phyloP scores from a whole-genome alignment of 2,329 filamentous ascomycete species.

The Colletotrichum endophyticum region DNA sequence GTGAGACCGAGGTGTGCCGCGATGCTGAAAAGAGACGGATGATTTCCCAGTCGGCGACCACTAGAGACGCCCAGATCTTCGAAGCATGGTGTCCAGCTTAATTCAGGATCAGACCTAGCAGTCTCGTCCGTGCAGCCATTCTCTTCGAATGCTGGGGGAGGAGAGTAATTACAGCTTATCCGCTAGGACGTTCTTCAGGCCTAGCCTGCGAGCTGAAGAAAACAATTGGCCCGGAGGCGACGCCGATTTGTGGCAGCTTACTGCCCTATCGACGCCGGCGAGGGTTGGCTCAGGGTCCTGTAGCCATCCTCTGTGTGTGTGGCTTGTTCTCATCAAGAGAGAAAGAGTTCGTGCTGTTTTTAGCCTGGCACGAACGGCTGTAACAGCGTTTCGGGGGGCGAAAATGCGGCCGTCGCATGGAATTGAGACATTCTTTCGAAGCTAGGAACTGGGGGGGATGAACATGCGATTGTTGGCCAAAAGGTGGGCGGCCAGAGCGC shows the following conservation, averaged over 20 bases:
- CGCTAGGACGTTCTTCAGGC: background rate
- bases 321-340: background rate
- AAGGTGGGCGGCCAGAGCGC: constrained; percentile 5
- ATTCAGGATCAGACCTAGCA: background rate
- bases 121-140: background rate
- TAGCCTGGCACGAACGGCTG: background rate
- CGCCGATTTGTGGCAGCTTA: background rate
- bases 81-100: background rate
- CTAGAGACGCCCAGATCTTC: background rate
- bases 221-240: background rate
- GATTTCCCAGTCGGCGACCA: background rate
- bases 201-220: background rate
- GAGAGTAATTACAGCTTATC: background rate
- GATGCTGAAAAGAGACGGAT: background rate
- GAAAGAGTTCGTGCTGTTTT: background rate
- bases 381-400: background rate
- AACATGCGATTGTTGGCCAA: background rate
- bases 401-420: constrained; percentile 8
- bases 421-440: background rate
- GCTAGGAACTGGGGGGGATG: background rate
- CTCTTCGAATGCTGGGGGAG: background rate
- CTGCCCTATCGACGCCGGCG: background rate
- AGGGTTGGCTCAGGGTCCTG: background rate
- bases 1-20: background rate
- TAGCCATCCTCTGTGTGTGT: background rate